phyloP scores from a whole-genome alignment of 2,329 filamentous ascomycete species.

The Beauveria sp. region DNA sequence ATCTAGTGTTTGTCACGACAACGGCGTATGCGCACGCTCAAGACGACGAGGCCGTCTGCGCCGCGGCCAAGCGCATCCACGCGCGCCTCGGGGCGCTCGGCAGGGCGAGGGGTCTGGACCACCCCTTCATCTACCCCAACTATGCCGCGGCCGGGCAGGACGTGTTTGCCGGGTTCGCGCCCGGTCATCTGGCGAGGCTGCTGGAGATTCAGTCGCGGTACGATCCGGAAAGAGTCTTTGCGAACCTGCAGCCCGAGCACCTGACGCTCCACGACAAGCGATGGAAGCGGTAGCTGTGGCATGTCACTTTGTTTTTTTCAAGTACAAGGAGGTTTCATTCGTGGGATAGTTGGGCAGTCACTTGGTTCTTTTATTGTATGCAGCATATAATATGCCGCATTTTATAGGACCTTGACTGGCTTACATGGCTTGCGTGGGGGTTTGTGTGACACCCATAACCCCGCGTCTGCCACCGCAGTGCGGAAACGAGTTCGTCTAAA shows the following conservation, averaged over 20 bases:
- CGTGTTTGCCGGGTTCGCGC: not conserved
- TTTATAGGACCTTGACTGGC: not conserved
- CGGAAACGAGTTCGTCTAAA: not conserved
- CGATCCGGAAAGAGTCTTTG: not conserved
- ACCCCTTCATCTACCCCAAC: constrained; percentile 4
- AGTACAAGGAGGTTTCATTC: not conserved
- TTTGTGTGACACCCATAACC: not conserved
- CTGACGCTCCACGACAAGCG: not conserved
- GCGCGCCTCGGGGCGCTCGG: not conserved
- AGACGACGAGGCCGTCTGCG: not conserved
- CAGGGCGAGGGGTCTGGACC: not conserved
- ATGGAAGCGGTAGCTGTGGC: no score
- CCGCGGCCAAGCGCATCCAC: not conserved
- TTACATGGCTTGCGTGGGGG: not conserved
- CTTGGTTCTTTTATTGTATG: no score
- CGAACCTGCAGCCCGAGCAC: not conserved
- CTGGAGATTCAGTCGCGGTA: not conserved
- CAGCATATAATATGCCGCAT: no score
- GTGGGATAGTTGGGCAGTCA: no score
- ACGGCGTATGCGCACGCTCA: not conserved
- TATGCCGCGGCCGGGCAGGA: not conserved
- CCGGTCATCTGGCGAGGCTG: not conserved
- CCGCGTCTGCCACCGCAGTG: not conserved
- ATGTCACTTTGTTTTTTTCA: no score
- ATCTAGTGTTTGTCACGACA: not conserved